Conservation (phyloP, 2,329 filamentous ascomycete genomes). For the Grosmannia serpens region DNA sequence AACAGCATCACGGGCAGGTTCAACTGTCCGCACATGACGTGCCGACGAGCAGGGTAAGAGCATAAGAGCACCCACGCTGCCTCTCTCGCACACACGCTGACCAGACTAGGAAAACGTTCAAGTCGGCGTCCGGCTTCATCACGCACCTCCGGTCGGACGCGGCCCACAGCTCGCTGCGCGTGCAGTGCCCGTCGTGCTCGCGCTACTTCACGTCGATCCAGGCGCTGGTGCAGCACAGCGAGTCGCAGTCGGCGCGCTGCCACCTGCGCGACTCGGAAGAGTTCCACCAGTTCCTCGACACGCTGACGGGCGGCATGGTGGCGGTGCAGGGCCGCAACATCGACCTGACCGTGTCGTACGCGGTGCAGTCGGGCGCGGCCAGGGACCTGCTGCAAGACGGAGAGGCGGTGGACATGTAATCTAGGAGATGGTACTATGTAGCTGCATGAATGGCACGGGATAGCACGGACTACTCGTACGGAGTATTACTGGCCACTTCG, state of each 20-base stretch:
- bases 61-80: conserved; percentile 16
- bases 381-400: neutral
- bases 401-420: neutral
- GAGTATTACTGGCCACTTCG: too few species aligned
- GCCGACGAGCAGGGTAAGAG: conserved; percentile 22
- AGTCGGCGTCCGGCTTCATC: conserved; percentile 19
- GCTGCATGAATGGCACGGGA: too few species aligned
- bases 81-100: conserved; percentile 11
- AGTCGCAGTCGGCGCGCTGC: conserved; percentile 31
- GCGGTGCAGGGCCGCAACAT: conserved; percentile 21
- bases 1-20: conserved; percentile 30
- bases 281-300: conserved; percentile 25
- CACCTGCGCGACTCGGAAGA: conserved; percentile 28
- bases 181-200: conserved; percentile 34
- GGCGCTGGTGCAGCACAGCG: conserved; percentile 36
- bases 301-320: conserved; percentile 27
- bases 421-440: too few species aligned
- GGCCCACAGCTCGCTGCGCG: conserved; percentile 24
- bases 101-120: conserved; percentile 28
- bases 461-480: too few species aligned
- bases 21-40: conserved; percentile 40
- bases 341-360: conserved; percentile 24
- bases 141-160: conserved; percentile 30
- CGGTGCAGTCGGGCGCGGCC: conserved; percentile 12
- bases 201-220: conserved; percentile 27